These are phyloP conservation scores for Gastrolobium bilobum DNA, from an alignment of 306 rosid species.

Conservation along the genomic window DNA sequence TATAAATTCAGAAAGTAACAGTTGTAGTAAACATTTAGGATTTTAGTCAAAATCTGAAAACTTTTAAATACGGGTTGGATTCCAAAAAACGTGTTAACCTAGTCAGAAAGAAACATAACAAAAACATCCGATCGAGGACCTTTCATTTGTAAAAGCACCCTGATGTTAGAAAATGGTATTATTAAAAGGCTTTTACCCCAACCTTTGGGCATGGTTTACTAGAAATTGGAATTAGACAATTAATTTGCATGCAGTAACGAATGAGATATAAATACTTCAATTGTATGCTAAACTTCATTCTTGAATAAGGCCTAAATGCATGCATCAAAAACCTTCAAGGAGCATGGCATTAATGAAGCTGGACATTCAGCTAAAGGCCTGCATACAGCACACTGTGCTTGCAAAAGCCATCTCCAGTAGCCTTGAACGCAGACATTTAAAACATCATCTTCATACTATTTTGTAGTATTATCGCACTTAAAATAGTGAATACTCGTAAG, in stretches of 20 bases:
- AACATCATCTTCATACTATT: slow-evolving; percentile 13
- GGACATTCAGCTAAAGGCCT: background rate
- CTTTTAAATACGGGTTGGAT: too few relatives aligned
- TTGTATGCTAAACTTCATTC: background rate
- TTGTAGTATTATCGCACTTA: slow-evolving; percentile 1
- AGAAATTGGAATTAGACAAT: background rate
- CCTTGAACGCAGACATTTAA: slow-evolving; percentile 16
- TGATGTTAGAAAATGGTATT: background rate
- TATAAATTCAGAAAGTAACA: too few relatives aligned
- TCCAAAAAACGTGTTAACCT: too few relatives aligned
- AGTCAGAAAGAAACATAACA: too few relatives aligned
- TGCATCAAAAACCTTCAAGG: background rate
- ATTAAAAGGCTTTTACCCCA: background rate
- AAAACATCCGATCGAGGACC: too few relatives aligned
- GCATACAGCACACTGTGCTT: background rate
- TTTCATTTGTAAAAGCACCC: too few relatives aligned
- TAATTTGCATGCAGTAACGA: background rate
- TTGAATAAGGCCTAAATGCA: background rate
- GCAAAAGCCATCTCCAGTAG: slow-evolving; percentile 28
- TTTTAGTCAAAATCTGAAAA: too few relatives aligned
- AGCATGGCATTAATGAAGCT: background rate
- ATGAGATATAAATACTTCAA: background rate
- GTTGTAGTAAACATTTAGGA: too few relatives aligned
- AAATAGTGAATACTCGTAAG: slow-evolving; percentile 32
- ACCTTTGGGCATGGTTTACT: background rate